Evolutionary conservation across 2,329 filamentous ascomycete species (phyloP).

Genomic region (Colletotrichum destructivum): DNA sequence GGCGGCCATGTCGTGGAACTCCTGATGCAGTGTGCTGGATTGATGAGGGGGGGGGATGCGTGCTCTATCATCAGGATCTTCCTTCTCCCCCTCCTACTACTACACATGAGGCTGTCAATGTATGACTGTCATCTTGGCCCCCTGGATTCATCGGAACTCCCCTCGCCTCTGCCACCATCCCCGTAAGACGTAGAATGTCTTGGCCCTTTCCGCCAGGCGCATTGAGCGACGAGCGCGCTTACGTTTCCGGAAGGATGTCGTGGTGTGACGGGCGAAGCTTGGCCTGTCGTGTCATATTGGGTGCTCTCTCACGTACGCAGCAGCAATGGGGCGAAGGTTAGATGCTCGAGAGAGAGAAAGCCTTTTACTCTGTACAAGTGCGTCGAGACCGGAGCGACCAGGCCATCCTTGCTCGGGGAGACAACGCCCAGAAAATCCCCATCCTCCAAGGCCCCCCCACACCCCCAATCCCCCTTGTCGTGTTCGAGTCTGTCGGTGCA

Average conservation of each 20-base stretch:
- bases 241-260: constrained; percentile 13
- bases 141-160: constrained; percentile 10
- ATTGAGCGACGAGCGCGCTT: constrained; percentile 19
- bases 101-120: too few relatives aligned
- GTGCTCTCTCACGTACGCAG: not conserved
- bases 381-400: constrained; percentile 7
- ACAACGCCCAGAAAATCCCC: not conserved
- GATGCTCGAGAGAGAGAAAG: not conserved
- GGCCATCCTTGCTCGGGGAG: constrained; percentile 2
- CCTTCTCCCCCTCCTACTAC: too few relatives aligned
- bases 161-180: not conserved
- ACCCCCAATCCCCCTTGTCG: constrained; percentile 11
- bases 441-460: not conserved
- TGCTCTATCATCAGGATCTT: not conserved
- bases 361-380: not conserved
- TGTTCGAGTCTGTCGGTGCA: constrained; percentile 31
- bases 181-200: not conserved
- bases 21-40: not conserved
- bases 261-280: constrained; percentile 34
- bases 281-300: constrained; percentile 28
- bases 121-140: not conserved
- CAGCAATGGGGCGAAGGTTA: not conserved
- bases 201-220: constrained; percentile 6
- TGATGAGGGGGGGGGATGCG: not conserved
- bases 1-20: constrained; percentile 26